Conservation (phyloP, 1,139 yeast species). For the Magnusiomyces suaveolens region DNA sequence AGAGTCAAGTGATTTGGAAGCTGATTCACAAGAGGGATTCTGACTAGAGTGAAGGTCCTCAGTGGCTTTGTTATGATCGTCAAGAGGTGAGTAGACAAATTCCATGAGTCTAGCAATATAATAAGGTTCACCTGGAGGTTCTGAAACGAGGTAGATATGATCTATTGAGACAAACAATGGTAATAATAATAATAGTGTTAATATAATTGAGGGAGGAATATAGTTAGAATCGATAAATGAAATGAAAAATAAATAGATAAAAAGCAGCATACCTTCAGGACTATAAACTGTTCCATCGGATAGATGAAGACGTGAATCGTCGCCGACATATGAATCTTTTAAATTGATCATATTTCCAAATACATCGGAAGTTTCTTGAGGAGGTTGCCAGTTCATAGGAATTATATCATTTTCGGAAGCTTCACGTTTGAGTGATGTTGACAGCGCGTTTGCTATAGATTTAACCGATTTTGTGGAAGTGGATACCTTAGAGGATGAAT, state of each 20-base stretch:
- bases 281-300: slow-evolving; percentile 29
- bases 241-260: slow-evolving; percentile 1
- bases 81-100: slow-evolving; percentile 37
- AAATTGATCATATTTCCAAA: slow-evolving; percentile 29
- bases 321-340: slow-evolving; percentile 34
- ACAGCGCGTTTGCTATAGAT: not conserved
- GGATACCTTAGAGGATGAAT: too few species aligned
- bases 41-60: not conserved
- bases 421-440: not conserved
- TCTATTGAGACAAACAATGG: slow-evolving; percentile 33
- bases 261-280: slow-evolving; percentile 27
- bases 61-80: not conserved
- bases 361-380: slow-evolving; percentile 22
- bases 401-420: slow-evolving; percentile 15
- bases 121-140: slow-evolving; percentile 93
- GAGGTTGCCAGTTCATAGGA: slow-evolving; percentile 33
- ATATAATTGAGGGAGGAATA: not conserved
- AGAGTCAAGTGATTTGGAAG: not conserved
- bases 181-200: slow-evolving; percentile 1
- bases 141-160: slow-evolving; percentile 75
- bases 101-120: slow-evolving; percentile 81
- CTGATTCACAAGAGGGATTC: not conserved
- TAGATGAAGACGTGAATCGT: slow-evolving; percentile 30
- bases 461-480: not conserved
- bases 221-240: not conserved